phyloP scores from a whole-genome alignment of 306 rosid species.

The Fagus crenata region DNA sequence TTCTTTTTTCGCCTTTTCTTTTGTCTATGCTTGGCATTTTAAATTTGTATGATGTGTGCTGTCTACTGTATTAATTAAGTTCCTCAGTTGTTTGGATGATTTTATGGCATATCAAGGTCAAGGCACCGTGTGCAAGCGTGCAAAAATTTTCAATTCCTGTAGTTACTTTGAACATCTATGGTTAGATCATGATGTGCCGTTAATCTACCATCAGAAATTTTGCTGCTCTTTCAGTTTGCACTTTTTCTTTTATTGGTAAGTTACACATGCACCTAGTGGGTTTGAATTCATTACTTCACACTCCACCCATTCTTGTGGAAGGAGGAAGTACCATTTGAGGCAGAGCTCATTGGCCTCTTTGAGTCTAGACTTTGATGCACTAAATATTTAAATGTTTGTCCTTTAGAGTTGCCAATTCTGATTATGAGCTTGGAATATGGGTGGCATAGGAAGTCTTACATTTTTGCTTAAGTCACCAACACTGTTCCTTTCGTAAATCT shows the following conservation, averaged over 20 bases:
- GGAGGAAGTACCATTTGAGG: too few relatives aligned
- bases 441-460: not conserved
- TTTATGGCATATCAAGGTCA: conserved; percentile 3
- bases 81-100: conserved; percentile 6
- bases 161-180: not conserved
- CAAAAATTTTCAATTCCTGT: not conserved
- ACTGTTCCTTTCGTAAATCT: not conserved
- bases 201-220: not conserved
- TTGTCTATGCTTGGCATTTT: conserved; percentile 19
- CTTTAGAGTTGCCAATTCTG: not conserved
- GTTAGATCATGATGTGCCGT: not conserved
- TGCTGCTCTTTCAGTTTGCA: conserved; percentile 1
- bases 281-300: too few relatives aligned
- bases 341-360: not conserved
- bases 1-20: conserved; percentile 9
- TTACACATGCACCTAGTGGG: too few relatives aligned
- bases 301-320: too few relatives aligned
- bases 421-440: not conserved
- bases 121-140: too few relatives aligned
- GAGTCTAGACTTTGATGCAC: not conserved
- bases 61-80: not conserved
- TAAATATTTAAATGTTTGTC: not conserved
- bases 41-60: conserved; percentile 13
- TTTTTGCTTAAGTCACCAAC: not conserved
- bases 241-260: too few relatives aligned